Conservation (phyloP, 208 protist genomes). For the Tritrichomonas musculus region DNA sequence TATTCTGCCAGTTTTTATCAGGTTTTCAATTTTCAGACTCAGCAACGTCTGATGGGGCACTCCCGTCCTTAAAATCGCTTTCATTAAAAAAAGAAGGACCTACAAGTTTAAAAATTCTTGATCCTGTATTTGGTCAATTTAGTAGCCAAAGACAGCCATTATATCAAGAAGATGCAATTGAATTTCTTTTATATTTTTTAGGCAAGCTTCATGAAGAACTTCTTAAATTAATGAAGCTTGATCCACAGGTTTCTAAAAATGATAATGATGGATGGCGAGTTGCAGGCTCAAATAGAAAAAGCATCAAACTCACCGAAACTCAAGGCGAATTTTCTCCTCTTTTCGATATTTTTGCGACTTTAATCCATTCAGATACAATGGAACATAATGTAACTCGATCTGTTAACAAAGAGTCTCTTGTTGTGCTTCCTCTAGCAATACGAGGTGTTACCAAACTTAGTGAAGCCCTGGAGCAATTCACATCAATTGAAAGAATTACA, state of each 20-base stretch:
- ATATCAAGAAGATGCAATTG: neutral
- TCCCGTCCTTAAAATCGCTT: neutral
- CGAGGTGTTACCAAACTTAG: neutral
- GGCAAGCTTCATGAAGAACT: constrained; percentile 5
- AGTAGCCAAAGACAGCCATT: neutral
- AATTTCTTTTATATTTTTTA: neutral
- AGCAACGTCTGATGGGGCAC: neutral
- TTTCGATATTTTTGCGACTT: neutral
- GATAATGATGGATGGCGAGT: neutral
- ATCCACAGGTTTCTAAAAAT: neutral
- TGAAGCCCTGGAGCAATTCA: neutral
- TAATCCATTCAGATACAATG: neutral
- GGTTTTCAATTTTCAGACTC: constrained; percentile 3
- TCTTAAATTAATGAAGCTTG: neutral
- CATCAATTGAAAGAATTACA: neutral
- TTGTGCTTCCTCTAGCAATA: neutral
- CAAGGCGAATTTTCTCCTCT: neutral
- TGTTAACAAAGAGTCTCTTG: neutral
- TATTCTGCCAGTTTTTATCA: neutral
- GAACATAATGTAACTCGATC: neutral
- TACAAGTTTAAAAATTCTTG: neutral
- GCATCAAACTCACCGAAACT: neutral
- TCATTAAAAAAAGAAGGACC: neutral
- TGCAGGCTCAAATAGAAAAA: neutral
- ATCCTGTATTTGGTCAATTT: neutral